Conservation (phyloP, 148 eudicot species). For the Selenicereus undatus region DNA sequence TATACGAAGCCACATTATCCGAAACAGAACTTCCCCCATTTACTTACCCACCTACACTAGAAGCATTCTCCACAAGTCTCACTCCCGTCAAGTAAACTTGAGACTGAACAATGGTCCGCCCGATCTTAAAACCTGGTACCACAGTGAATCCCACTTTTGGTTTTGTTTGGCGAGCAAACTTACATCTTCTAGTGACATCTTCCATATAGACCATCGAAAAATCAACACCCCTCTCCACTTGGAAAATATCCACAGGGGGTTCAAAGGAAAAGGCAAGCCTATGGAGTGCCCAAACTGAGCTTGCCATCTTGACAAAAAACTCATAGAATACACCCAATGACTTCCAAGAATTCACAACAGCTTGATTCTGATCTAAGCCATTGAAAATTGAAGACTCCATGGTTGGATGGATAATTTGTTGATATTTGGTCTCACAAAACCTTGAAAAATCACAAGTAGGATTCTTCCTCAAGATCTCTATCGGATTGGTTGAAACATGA, state of each 20-base stretch:
- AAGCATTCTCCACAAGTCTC: background rate
- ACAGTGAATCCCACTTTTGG: conserved; percentile 89
- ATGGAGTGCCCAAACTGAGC: conserved; percentile 87
- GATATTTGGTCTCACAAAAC: conserved; percentile 81
- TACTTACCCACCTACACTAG: background rate
- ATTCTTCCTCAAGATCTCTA: conserved; percentile 61
- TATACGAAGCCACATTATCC: no score
- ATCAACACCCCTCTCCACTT: conserved; percentile 68
- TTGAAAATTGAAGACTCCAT: conserved; percentile 82
- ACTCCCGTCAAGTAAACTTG: conserved; percentile 70
- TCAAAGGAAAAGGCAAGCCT: conserved; percentile 69
- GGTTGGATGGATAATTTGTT: conserved; percentile 70
- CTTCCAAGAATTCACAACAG: conserved; percentile 68
- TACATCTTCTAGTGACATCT: conserved; percentile 56
- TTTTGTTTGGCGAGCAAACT: conserved; percentile 34
- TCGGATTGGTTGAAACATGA: conserved; percentile 55
- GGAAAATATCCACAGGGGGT: conserved; percentile 70
- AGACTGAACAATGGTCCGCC: conserved; percentile 75
- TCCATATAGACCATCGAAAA: conserved; percentile 92
- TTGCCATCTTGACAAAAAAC: conserved; percentile 74
- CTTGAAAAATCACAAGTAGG: conserved; percentile 58
- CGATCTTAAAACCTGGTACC: conserved; percentile 78
- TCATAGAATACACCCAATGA: conserved; percentile 73
- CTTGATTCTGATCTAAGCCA: conserved; percentile 52
- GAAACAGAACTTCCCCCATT: background rate